phyloP scores from a whole-genome alignment of 2,329 filamentous ascomycete genomes.

The Colletotrichum graminicola region DNA sequence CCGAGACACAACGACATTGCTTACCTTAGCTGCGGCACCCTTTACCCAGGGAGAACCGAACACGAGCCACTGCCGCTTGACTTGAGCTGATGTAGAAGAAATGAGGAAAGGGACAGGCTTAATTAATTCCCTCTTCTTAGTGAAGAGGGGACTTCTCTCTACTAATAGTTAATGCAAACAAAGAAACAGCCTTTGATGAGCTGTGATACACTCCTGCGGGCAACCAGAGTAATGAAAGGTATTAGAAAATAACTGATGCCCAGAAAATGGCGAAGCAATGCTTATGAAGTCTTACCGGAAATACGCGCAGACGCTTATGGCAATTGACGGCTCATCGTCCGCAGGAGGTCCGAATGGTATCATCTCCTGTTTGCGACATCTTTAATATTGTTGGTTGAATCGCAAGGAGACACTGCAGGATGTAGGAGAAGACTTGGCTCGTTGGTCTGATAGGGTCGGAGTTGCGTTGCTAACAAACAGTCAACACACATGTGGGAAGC shows the following conservation, averaged over 20 bases:
- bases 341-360: not conserved
- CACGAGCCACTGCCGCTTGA: constrained; percentile 21
- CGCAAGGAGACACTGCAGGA: not conserved
- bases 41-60: constrained; percentile 19
- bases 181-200: too few relatives aligned
- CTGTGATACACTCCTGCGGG: too few relatives aligned
- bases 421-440: constrained; percentile 18
- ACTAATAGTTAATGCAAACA: too few relatives aligned
- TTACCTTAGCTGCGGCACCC: not conserved
- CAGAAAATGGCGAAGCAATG: not conserved
- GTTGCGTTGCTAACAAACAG: constrained; percentile 5
- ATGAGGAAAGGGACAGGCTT: too few relatives aligned
- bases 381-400: not conserved
- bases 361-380: not conserved
- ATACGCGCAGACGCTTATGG: not conserved
- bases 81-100: not conserved
- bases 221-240: too few relatives aligned
- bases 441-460: not conserved
- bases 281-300: not conserved
- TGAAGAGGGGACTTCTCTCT: too few relatives aligned
- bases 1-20: constrained; percentile 12
- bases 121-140: too few relatives aligned
- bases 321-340: not conserved
- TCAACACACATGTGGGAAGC: constrained; percentile 18
- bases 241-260: not conserved